These are phyloP conservation scores for Cladobotryum protrusum DNA, from an alignment of 2,329 filamentous ascomycete species.

Conservation along the genomic window DNA sequence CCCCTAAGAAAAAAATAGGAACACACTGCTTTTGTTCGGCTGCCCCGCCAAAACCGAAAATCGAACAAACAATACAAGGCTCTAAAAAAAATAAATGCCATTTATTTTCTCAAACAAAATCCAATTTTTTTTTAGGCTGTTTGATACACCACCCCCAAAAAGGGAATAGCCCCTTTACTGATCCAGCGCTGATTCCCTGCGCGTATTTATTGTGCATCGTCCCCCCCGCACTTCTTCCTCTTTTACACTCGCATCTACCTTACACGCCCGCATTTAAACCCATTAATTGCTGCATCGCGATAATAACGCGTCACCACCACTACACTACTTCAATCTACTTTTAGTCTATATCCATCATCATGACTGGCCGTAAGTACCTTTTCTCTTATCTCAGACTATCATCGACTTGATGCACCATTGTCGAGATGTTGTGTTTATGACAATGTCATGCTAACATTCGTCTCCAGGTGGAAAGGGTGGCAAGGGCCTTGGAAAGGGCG, in stretches of 20 bases:
- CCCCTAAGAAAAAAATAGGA: slow-evolving; percentile 2
- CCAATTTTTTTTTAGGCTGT: no score
- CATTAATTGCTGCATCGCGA: slow-evolving; percentile 6
- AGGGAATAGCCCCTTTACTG: slow-evolving; percentile 16
- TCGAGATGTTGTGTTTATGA: background rate
- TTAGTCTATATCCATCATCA: slow-evolving; percentile 42
- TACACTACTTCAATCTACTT: slow-evolving; percentile 15
- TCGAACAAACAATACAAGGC: background rate
- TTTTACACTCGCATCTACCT: background rate
- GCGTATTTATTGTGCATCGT: slow-evolving; percentile 30
- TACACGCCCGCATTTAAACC: background rate
- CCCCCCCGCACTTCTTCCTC: slow-evolving; percentile 22
- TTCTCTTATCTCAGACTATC: slow-evolving; percentile 6
- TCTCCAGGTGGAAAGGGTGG: slow-evolving; percentile 80
- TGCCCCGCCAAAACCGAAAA: background rate
- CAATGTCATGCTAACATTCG: slow-evolving; percentile 36
- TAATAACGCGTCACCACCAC: slow-evolving; percentile 13
- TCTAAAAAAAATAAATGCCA: slow-evolving; percentile 3
- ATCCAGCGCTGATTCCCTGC: slow-evolving; percentile 28
- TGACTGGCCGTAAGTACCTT: slow-evolving; percentile 65
- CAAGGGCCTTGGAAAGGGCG: slow-evolving; percentile 96
- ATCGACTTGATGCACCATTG: background rate
- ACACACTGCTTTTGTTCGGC: no score
- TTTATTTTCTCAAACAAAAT: background rate
- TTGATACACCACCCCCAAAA: slow-evolving; percentile 11